A percentile compares a stretch with the other conserved stretches of the same genome.
Evolutionary conservation across 805 yeast species (phyloP).

Genomic region (Pichia deserticola): DNA sequence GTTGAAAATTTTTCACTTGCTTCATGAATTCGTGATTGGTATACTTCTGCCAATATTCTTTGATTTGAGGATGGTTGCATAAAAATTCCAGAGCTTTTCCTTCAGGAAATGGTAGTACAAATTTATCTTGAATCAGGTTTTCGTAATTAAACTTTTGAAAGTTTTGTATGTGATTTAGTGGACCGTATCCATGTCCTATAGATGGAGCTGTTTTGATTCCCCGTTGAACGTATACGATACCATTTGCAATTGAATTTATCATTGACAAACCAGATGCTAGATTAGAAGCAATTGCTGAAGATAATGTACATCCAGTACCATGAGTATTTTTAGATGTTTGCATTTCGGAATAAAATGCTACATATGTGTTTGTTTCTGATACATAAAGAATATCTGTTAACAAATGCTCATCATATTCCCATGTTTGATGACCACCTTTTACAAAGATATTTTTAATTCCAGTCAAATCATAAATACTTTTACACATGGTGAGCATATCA

Average conservation of each 20-base stretch:
- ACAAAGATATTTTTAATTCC: conserved; percentile 5
- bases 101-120: conserved; percentile 16
- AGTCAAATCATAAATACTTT: background rate
- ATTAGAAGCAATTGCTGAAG: conserved; percentile 73
- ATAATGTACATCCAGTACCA: conserved; percentile 88
- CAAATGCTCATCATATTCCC: conserved; percentile 1
- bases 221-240: conserved; percentile 58
- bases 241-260: conserved; percentile 42
- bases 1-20: conserved; percentile 42
- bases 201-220: conserved; percentile 45
- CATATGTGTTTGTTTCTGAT: background rate
- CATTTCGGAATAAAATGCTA: conserved; percentile 6
- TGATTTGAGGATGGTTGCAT: conserved; percentile 47
- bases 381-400: conserved; percentile 9
- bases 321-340: conserved; percentile 44
- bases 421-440: conserved; percentile 22
- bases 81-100: conserved; percentile 40
- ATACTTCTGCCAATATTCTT: conserved; percentile 50
- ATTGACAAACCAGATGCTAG: conserved; percentile 49
- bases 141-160: conserved; percentile 3
- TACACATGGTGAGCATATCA: conserved; percentile 3
- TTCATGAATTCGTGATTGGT: conserved; percentile 55
- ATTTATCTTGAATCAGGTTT: background rate
- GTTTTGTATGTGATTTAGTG: conserved; percentile 54
- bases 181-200: conserved; percentile 42